phyloP scores from a whole-genome alignment of 352 stramenopile species.

The Phytophthora sp. region DNA sequence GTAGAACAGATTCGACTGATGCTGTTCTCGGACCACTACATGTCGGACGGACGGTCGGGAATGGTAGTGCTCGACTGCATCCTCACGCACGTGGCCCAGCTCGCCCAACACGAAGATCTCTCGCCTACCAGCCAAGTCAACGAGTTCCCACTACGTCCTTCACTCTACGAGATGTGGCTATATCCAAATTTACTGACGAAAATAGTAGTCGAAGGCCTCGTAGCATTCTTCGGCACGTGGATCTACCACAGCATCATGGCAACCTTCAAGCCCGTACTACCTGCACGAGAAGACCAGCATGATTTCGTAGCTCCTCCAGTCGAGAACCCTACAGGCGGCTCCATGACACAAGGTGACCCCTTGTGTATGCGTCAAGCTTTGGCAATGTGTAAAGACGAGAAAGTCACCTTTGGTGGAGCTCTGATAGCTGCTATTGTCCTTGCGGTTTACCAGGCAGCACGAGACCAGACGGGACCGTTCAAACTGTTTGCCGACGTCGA shows the following conservation, averaged over 20 bases:
- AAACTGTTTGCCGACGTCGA: slow-evolving; percentile 41
- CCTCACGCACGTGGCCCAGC: slow-evolving; percentile 25
- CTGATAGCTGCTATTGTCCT: slow-evolving; percentile 16
- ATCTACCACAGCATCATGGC: slow-evolving; percentile 26
- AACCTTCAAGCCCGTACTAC: slow-evolving; percentile 30
- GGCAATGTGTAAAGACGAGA: slow-evolving; percentile 35
- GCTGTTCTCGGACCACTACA: slow-evolving; percentile 58
- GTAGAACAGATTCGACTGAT: slow-evolving; percentile 31
- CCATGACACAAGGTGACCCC: slow-evolving; percentile 35
- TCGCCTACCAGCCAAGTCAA: background rate
- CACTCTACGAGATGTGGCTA: slow-evolving; percentile 40
- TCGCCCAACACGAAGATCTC: background rate
- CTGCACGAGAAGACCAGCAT: slow-evolving; percentile 25
- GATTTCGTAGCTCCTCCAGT: slow-evolving; percentile 34
- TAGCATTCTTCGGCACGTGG: slow-evolving; percentile 14
- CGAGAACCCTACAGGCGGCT: slow-evolving; percentile 24
- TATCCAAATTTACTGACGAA: slow-evolving; percentile 24
- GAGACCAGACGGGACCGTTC: slow-evolving; percentile 22
- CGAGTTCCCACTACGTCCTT: slow-evolving; percentile 29
- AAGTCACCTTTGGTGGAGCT: slow-evolving; percentile 45
- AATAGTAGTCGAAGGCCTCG: slow-evolving; percentile 19
- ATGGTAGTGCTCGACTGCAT: slow-evolving; percentile 41
- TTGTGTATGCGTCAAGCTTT: slow-evolving; percentile 32
- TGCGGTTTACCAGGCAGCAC: slow-evolving; percentile 27
- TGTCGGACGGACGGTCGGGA: slow-evolving; percentile 49